These are phyloP conservation scores for Fonsecaea nubica DNA, from an alignment of 2,329 filamentous ascomycete genomes.

Conservation along the genomic window DNA sequence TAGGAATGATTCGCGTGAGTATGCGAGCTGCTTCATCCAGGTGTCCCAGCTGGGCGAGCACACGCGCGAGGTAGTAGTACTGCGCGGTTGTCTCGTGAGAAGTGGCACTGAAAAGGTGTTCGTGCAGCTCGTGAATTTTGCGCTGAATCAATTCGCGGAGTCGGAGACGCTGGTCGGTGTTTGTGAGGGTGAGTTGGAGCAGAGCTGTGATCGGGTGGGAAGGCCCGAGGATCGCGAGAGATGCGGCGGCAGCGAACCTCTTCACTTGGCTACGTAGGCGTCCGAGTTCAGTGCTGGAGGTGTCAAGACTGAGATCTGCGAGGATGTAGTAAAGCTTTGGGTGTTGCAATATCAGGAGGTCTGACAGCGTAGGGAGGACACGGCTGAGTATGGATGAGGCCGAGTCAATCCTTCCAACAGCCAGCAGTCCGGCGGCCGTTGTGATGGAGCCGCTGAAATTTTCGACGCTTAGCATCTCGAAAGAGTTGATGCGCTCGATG, in stretches of 20 bases:
- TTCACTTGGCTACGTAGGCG: constrained; percentile 25
- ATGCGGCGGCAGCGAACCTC: constrained; percentile 13
- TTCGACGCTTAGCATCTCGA: constrained; percentile 22
- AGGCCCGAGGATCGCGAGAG: constrained; percentile 14
- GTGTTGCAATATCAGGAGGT: constrained; percentile 20
- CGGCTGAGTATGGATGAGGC: constrained; percentile 20
- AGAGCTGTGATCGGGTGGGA: constrained; percentile 27
- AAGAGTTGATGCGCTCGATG: constrained; percentile 1
- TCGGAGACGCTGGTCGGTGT: not conserved
- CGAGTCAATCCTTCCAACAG: constrained; percentile 23
- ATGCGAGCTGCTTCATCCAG: constrained; percentile 12
- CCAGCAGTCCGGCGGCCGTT: constrained; percentile 21
- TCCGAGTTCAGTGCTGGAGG: constrained; percentile 18
- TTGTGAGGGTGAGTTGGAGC: constrained; percentile 12
- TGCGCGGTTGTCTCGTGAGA: constrained; percentile 24
- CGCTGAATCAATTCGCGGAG: constrained; percentile 28
- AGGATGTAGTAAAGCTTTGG: constrained; percentile 26
- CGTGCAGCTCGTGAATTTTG: constrained; percentile 24
- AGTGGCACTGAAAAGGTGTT: constrained; percentile 11
- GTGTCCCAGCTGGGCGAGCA: constrained; percentile 23
- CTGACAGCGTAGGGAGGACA: constrained; percentile 12
- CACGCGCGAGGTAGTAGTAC: constrained; percentile 24
- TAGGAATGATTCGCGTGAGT: constrained; percentile 10
- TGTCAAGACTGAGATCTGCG: constrained; percentile 25
- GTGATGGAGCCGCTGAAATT: constrained; percentile 25